phyloP scores from a whole-genome alignment of 169 alveolate species.

The Cryptosporidium ryanae region DNA sequence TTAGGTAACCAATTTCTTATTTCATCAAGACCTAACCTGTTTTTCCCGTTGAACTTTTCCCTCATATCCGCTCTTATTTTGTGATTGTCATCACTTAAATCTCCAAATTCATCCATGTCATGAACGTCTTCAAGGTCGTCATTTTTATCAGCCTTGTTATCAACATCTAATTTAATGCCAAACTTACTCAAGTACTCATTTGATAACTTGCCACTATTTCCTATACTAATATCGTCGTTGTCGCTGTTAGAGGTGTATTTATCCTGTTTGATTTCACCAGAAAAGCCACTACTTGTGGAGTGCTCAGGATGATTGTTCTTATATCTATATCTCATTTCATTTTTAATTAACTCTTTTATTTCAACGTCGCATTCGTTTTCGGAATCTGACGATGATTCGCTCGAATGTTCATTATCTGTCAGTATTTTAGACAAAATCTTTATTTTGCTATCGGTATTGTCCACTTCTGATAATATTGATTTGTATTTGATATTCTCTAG shows the following conservation, averaged over 20 bases:
- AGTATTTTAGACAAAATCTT: neutral
- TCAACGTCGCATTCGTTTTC: constrained; percentile 31
- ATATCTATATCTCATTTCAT: constrained; percentile 44
- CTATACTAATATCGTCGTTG: neutral
- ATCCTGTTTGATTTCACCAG: too few species aligned
- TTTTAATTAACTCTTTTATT: constrained; percentile 42
- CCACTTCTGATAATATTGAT: neutral
- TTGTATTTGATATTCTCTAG: constrained; percentile 28
- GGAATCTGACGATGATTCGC: constrained; percentile 1
- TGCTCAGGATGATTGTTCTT: neutral
- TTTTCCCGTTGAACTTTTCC: neutral
- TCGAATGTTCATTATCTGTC: constrained; percentile 27
- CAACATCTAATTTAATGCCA: constrained; percentile 26
- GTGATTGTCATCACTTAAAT: constrained; percentile 24
- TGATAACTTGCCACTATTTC: constrained; percentile 3
- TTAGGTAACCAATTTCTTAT: constrained; percentile 45
- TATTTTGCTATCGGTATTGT: neutral
- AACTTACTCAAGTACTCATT: constrained; percentile 34
- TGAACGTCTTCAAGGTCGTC: too few species aligned
- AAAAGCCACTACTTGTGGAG: too few species aligned
- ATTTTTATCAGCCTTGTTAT: neutral
- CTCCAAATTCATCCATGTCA: neutral
- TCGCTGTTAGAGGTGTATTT: neutral
- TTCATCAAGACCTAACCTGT: neutral
- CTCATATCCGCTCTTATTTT: neutral